Evolutionary conservation across 2,329 filamentous ascomycete species (phyloP).

Genomic region (Penicillium sclerotiorum): DNA sequence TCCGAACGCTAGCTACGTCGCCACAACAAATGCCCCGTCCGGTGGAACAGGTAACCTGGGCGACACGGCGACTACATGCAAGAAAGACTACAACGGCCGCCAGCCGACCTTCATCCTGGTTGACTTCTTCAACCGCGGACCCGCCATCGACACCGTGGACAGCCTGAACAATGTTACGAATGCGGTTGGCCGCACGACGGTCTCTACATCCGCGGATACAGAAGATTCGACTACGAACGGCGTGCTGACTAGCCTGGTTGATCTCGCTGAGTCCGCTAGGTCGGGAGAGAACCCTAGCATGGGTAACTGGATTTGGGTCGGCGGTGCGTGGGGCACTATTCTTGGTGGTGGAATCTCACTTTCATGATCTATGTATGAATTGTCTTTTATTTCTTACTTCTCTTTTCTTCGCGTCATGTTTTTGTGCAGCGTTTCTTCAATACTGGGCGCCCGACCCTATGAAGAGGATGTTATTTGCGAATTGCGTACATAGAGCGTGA

Average conservation of each 20-base stretch:
- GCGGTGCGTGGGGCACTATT: slow-evolving; percentile 44
- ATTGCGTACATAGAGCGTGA: neutral
- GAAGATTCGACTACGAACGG: slow-evolving; percentile 34
- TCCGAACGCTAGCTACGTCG: slow-evolving; percentile 63
- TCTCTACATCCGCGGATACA: slow-evolving; percentile 30
- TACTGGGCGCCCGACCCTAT: too few species aligned
- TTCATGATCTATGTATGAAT: neutral
- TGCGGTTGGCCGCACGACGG: slow-evolving; percentile 46
- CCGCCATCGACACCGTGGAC: slow-evolving; percentile 71
- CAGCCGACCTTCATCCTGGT: slow-evolving; percentile 75
- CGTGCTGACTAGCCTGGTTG: slow-evolving; percentile 41
- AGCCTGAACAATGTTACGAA: slow-evolving; percentile 61
- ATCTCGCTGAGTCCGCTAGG: slow-evolving; percentile 41
- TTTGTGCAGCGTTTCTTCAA: slow-evolving; percentile 17
- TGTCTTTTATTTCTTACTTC: neutral
- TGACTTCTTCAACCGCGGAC: slow-evolving; percentile 76
- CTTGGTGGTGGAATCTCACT: slow-evolving; percentile 44
- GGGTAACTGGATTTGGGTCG: slow-evolving; percentile 49
- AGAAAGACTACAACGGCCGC: slow-evolving; percentile 57
- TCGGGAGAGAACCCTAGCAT: slow-evolving; percentile 40
- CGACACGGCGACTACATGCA: slow-evolving; percentile 54
- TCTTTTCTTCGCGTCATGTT: neutral
- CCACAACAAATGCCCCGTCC: slow-evolving; percentile 66
- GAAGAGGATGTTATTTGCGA: neutral
- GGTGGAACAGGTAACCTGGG: slow-evolving; percentile 59